Percentiles rank a stretch among this genome's conserved stretches.
Evolutionary conservation across 805 yeast species (phyloP).

Genomic region (Tanozyma kutaoensis): DNA sequence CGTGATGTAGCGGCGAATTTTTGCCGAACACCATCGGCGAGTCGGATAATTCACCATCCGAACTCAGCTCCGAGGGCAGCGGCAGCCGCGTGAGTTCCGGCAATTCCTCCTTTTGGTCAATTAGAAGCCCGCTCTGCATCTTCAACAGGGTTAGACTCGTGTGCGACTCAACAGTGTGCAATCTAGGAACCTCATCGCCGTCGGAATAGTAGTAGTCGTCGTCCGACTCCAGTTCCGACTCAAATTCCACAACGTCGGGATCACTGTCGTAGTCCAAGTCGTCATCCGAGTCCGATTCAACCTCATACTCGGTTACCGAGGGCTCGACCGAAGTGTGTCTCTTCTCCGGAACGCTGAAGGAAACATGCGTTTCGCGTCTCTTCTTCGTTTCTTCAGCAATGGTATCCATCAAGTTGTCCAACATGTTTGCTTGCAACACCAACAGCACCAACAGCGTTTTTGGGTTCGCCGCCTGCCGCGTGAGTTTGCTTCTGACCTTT

Average conservation of each 20-base stretch:
- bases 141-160: not conserved
- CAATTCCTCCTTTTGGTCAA: conserved; percentile 4
- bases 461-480: conserved; percentile 44
- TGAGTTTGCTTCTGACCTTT: conserved; percentile 49
- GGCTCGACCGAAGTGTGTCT: conserved; percentile 8
- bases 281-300: conserved; percentile 16
- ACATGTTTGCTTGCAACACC: conserved; percentile 60
- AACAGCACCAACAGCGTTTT: conserved; percentile 45
- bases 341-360: conserved; percentile 7
- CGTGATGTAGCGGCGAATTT: no score
- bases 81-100: conserved; percentile 6
- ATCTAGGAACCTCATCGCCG: conserved; percentile 9
- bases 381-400: conserved; percentile 18
- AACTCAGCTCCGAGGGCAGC: conserved; percentile 1
- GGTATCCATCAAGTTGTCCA: conserved; percentile 50
- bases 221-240: conserved; percentile 8
- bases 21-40: no score
- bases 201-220: conserved; percentile 13
- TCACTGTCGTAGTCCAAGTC: conserved; percentile 9
- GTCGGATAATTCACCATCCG: no score
- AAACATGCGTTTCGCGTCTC: conserved; percentile 4
- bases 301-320: conserved; percentile 25
- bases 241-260: conserved; percentile 10
- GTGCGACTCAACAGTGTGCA: not conserved
- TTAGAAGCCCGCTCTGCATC: conserved; percentile 5